These are phyloP conservation scores for Hyaloscypha finlandica DNA, from an alignment of 495 filamentous ascomycete genomes.

Conservation along the genomic window DNA sequence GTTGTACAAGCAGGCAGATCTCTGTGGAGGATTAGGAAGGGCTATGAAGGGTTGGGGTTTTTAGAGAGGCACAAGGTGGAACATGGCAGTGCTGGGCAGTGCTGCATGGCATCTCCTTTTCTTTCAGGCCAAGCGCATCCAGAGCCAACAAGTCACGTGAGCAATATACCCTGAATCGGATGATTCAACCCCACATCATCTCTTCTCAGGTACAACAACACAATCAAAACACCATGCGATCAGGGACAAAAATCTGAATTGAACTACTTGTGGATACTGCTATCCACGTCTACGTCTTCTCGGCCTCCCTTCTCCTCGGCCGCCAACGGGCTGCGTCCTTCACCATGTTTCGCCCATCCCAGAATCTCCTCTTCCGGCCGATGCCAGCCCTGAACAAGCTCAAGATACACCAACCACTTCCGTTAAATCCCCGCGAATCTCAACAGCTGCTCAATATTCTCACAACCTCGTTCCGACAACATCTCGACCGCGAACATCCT, in stretches of 20 bases:
- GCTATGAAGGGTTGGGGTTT: background rate
- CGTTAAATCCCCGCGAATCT: constrained; percentile 60
- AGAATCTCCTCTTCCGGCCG: constrained; percentile 20
- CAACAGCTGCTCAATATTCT: constrained; percentile 61
- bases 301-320: background rate
- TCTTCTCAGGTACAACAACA: background rate
- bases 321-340: background rate
- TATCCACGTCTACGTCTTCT: background rate
- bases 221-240: background rate
- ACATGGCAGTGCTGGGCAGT: background rate
- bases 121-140: background rate
- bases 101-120: background rate
- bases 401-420: constrained; percentile 65
- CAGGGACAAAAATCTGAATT: background rate
- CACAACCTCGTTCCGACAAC: constrained; percentile 66
- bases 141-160: no score
- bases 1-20: background rate
- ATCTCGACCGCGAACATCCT: constrained; percentile 59
- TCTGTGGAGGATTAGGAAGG: background rate
- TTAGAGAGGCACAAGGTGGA: background rate
- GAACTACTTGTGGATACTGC: background rate
- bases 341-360: constrained; percentile 31
- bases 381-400: constrained; percentile 24
- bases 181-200: background rate
- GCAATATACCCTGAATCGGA: no score